Evolutionary conservation across 768 basidiomycete genomes (phyloP).

Genomic region (Sarcodon aspratus): DNA sequence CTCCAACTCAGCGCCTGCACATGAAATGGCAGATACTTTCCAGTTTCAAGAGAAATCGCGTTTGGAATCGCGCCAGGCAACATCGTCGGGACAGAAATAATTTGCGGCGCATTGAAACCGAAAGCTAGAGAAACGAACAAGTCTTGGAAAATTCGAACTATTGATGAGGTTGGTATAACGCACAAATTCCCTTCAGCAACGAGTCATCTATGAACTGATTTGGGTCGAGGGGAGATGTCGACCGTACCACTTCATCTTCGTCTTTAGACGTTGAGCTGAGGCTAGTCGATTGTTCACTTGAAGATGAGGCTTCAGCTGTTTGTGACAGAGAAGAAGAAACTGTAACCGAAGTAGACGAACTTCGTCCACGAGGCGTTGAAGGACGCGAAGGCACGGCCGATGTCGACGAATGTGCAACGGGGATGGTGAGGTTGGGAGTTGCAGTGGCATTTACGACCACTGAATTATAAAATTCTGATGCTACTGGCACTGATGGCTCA

Average conservation of each 20-base stretch:
- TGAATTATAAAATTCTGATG: no score
- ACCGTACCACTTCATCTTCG: neutral
- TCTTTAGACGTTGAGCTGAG: neutral
- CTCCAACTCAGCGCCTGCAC: slow-evolving; percentile 69
- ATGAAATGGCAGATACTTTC: slow-evolving; percentile 55
- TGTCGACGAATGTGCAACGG: neutral
- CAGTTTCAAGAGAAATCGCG: slow-evolving; percentile 64
- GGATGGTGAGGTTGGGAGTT: neutral
- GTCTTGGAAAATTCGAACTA: neutral
- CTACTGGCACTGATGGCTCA: neutral
- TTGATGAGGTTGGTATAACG: slow-evolving; percentile 19
- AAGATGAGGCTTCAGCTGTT: neutral
- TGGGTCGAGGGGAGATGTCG: neutral
- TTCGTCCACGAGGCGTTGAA: neutral
- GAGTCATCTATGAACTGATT: slow-evolving; percentile 14
- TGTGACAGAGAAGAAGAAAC: neutral
- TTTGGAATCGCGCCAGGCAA: slow-evolving; percentile 54
- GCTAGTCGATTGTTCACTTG: neutral
- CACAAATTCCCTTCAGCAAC: slow-evolving; percentile 32
- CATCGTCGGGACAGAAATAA: slow-evolving; percentile 32
- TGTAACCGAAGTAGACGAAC: neutral
- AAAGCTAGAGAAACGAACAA: slow-evolving; percentile 35
- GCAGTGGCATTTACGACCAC: neutral
- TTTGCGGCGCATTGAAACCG: slow-evolving; percentile 49
- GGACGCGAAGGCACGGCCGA: neutral